Base-by-base conservation (phyloP, 108 stramenopile genomes). In the Skeletonema marinoi region DNA sequence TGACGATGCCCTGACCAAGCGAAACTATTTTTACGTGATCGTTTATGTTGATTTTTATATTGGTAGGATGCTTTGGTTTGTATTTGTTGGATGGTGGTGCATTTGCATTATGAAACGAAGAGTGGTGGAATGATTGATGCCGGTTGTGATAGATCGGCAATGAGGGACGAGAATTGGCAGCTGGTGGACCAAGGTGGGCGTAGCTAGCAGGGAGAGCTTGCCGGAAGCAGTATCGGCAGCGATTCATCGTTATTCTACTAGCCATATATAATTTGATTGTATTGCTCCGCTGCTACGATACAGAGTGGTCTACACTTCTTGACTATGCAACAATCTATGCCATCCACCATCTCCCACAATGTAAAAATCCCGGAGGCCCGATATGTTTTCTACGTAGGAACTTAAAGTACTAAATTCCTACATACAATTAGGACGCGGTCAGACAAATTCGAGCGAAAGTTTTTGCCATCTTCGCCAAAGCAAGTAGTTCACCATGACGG, bases 1-100 rank as follows among this genome's bases (percentile, higher is more conserved):
- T 83, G 39, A 64, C 50, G 16, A 91, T 83, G 3, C 87, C 87
- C 31, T 73, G 12, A n/a, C 42, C 60, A 10, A 76, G 59, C 4
- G 71, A 66, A 5, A 56, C 63, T 21, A 82, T 68, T 73, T 68
- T 71, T 12, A 82, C 71, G 17, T 75, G 81, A 68, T 75, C 75
- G 0, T 65, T 60, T 0, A 75, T 56, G 17, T 36, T 75, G 25
- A 59, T 58, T 61, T 14, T 31, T 56, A 56, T 7, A 56, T 56
- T 10, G 10, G 6, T 56, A 25, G 25, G 54, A 25, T 56, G 19
- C 0, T 56, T 56, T 25, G 54, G 54, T 56, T 56, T 25, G 2
- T 56, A 56, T 56, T 25, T 9, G 29, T 56, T 2, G 54, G 36
- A 32, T 44, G 75, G 46, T 1, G 39, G 16, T 14, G 58, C 58